Conservation (phyloP, 345 rosid genomes). For the Zanthoxylum bungeanum region DNA sequence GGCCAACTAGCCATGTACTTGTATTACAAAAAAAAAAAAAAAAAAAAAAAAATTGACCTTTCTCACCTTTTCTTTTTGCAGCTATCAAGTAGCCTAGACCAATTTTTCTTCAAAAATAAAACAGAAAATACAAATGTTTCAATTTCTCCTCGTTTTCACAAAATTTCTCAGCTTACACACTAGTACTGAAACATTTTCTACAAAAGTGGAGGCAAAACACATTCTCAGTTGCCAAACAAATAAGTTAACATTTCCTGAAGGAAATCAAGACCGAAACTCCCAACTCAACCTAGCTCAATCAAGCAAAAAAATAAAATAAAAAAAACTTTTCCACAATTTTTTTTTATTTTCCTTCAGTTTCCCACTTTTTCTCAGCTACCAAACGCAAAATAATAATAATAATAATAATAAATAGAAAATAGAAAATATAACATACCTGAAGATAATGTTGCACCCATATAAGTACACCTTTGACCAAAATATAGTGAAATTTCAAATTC, state of each 20-base stretch:
- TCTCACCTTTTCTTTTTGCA: neutral
- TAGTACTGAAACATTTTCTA: neutral
- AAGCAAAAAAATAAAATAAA: neutral
- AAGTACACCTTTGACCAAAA: neutral
- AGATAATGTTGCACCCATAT: constrained; percentile 41
- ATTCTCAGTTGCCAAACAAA: constrained; percentile 18
- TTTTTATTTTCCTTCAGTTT: neutral
- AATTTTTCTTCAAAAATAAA: neutral
- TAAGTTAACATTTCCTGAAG: neutral
- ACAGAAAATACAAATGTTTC: neutral
- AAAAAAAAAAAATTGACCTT: neutral
- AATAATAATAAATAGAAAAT: neutral
- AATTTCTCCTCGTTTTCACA: neutral
- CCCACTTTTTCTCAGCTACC: constrained; percentile 13
- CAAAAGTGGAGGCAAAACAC: neutral
- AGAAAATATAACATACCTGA: constrained; percentile 35
- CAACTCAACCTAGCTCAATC: neutral
- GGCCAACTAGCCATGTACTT: too few species aligned
- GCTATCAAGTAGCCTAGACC: neutral
- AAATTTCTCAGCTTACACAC: constrained; percentile 16
- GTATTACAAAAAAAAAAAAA: neutral
- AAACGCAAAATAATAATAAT: neutral
- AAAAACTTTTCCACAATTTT: neutral
- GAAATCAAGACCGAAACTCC: neutral
- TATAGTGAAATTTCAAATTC: neutral